Conservation (phyloP, 2,329 filamentous ascomycete species). For the Chaetomium sp. region DNA sequence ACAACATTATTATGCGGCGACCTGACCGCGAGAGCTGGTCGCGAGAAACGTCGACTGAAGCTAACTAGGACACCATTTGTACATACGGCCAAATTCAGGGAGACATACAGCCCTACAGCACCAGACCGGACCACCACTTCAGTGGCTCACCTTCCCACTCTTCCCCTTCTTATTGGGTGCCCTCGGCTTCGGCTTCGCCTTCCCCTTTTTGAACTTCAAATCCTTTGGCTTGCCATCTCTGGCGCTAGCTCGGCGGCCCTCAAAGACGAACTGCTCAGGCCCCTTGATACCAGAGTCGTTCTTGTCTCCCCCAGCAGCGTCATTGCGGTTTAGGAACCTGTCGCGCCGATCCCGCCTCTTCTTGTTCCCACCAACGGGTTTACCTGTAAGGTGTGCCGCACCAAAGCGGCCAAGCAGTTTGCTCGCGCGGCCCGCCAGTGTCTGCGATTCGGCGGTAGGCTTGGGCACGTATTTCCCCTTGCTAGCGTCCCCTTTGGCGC, state of each 20-base stretch:
- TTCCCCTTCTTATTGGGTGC: slow-evolving; percentile 9
- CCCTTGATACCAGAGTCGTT: slow-evolving; percentile 39
- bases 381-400: slow-evolving; percentile 37
- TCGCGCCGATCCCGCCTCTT: slow-evolving; percentile 22
- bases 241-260: slow-evolving; percentile 66
- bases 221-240: slow-evolving; percentile 59
- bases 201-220: slow-evolving; percentile 47
- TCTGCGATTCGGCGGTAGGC: slow-evolving; percentile 61
- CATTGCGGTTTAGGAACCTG: slow-evolving; percentile 15
- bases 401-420: slow-evolving; percentile 68
- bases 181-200: slow-evolving; percentile 34
- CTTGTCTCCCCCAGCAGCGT: slow-evolving; percentile 11
- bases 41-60: too few relatives aligned
- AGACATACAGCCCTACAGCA: neutral
- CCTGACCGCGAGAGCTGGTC: too few relatives aligned
- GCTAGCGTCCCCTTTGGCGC: slow-evolving; percentile 26
- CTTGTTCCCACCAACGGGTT: slow-evolving; percentile 29
- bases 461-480: slow-evolving; percentile 58
- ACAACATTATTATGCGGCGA: too few relatives aligned
- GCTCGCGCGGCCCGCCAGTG: slow-evolving; percentile 63
- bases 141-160: slow-evolving; percentile 2
- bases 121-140: neutral
- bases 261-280: slow-evolving; percentile 70
- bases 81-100: too few relatives aligned
- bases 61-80: too few relatives aligned